Conservation (phyloP, 768 basidiomycete genomes). For the Rhodotorula toruloides region DNA sequence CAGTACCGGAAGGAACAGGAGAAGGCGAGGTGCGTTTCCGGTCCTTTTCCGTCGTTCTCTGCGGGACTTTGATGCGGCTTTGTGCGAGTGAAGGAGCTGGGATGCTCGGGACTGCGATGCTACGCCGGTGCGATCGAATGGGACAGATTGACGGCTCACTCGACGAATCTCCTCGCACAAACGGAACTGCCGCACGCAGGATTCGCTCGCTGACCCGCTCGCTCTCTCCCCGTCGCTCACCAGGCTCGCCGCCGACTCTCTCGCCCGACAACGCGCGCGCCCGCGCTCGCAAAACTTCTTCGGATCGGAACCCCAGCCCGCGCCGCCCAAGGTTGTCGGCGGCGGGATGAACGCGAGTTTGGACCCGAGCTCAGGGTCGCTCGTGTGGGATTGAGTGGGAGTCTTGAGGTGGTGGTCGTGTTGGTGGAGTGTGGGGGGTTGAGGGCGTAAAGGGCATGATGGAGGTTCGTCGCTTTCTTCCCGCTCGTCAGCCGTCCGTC, state of each 20-base stretch:
- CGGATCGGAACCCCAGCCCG: constrained; percentile 7
- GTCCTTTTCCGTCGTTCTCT: background rate
- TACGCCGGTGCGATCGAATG: background rate
- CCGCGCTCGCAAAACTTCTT: constrained; percentile 31
- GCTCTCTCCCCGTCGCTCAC: background rate
- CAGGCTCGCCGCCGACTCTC: constrained; percentile 17
- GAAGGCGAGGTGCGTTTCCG: constrained; percentile 16
- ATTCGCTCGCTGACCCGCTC: no score
- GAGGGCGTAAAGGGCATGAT: no score
- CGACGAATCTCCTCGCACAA: no score
- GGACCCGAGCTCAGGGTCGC: constrained; percentile 24
- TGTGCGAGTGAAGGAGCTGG: no score
- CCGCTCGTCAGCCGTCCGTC: no score
- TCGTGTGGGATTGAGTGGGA: constrained; percentile 31
- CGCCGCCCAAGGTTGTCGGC: background rate
- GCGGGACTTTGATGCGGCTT: no score
- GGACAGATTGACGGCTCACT: background rate
- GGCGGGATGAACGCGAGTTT: constrained; percentile 18
- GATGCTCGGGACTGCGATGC: no score
- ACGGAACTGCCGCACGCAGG: no score
- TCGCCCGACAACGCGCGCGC: constrained; percentile 7
- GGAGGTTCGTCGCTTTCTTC: no score
- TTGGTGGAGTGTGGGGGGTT: no score
- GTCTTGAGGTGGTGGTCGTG: no score
- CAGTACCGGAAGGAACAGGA: constrained; percentile 24